A percentile compares a stretch with the other conserved stretches of the same genome.
Conservation (phyloP, 495 filamentous ascomycete genomes). For the Ramalina intermedia region DNA sequence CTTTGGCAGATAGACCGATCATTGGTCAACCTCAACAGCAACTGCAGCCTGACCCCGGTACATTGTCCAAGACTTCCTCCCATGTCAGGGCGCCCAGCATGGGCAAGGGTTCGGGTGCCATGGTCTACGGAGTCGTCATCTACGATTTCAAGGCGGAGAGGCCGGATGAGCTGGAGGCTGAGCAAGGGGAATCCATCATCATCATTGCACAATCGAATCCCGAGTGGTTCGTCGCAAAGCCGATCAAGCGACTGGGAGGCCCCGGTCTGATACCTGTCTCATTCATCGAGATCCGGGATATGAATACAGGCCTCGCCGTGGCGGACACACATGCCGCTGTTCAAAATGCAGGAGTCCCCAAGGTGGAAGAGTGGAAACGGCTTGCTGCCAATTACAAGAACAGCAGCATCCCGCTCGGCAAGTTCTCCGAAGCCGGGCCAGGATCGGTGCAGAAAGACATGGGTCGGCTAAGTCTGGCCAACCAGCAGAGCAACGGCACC, state of each 20-base stretch:
- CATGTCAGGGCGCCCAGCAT: conserved; percentile 37
- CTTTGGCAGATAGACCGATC: conserved; percentile 52
- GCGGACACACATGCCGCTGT: conserved; percentile 77
- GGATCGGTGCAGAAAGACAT: conserved; percentile 49
- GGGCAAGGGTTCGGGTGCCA: conserved; percentile 55
- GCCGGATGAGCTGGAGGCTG: conserved; percentile 88
- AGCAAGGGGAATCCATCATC: conserved; percentile 89
- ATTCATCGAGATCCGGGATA: conserved; percentile 92
- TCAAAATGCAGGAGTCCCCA: conserved; percentile 79
- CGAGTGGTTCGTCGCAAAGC: conserved; percentile 99
- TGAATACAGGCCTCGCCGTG: conserved; percentile 72
- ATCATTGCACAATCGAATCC: conserved; percentile 99
- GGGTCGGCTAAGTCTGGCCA: conserved; percentile 63
- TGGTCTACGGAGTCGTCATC: conserved; percentile 92
- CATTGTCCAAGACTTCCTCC: conserved; percentile 3
- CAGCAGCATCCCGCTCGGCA: conserved; percentile 89
- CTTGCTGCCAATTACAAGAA: conserved; percentile 99
- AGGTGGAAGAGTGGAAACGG: conserved; percentile 98
- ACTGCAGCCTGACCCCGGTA: conserved; percentile 7
- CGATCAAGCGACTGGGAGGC: conserved; percentile 84
- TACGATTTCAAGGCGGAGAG: conserved; percentile 95
- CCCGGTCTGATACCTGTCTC: conserved; percentile 93
- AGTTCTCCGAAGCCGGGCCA: conserved; percentile 49
- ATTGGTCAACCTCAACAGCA: conserved; percentile 23
- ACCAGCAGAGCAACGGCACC: conserved; percentile 28